Evolutionary conservation across 2,329 filamentous ascomycete genomes (phyloP), one percentile per base, ranked within the genome.

Genomic region (Apiospora hydei): DNA sequence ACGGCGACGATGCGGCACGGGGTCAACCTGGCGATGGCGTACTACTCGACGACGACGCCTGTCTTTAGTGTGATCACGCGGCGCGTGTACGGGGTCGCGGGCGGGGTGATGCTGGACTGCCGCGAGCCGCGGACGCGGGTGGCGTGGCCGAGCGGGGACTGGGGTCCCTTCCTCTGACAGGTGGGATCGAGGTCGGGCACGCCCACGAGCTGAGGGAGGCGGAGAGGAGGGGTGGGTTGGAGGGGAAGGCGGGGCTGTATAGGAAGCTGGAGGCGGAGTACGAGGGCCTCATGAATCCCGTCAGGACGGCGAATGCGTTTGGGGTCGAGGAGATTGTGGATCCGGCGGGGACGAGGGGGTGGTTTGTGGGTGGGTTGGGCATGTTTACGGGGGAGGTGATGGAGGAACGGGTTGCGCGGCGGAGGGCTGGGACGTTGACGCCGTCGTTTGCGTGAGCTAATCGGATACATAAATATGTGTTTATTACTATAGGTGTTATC

Each of bases 291-390:
- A 91, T 91, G 88, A 92, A 91, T 74, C 90, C 90, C 0, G 88
- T 92, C 1, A 81, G 90, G 21, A 91, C 89, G 4, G 90, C 90
- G 16, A 91, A 91, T 80, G 85, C 86, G 14, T 92, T 92, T 79
- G 88, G 88, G 0, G 84, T 91, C 0, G 89, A 91, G 79, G 90
- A 92, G 78, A 91, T 92, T 66, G 88, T 92, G 53, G 90, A 92
- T 80, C 90, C 89, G 5, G 88, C 87, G 44, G 83, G 86, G 72
- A 92, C 90, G 3, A 83, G 90, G 69, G 78, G n/a, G 80, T 90
- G 11, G 86, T 87, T 49, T 87, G 84, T 73, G 83, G 86, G 47
- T 91, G 90, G 90, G 80, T 84, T 4, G 81, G 78, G 70, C 86
- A 90, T 79, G 83, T 90, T 38, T 92, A 73, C 4, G 47, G 43